phyloP scores from a whole-genome alignment of 257 asterid species.

The Orobanche coerulescens region DNA sequence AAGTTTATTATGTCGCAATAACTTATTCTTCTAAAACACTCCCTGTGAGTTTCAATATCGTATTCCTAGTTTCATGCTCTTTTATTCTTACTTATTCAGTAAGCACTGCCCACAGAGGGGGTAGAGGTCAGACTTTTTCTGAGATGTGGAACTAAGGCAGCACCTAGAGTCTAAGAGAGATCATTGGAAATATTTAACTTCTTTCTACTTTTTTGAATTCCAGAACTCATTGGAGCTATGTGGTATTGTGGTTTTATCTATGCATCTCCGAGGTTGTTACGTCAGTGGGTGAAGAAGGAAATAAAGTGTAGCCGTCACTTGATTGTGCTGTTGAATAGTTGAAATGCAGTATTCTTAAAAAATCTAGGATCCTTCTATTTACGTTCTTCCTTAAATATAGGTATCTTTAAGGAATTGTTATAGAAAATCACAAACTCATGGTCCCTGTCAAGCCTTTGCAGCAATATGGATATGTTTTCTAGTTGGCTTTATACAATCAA shows the following conservation, averaged over 20 bases:
- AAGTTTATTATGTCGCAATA: not conserved
- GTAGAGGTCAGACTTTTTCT: not conserved
- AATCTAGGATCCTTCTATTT: not conserved
- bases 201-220: not conserved
- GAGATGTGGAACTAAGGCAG: not conserved
- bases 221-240: not conserved
- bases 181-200: not conserved
- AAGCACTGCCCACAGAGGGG: not conserved
- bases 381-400: not conserved
- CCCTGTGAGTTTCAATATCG: not conserved
- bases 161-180: not conserved
- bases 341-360: not conserved
- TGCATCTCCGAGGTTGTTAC: not conserved
- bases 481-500: no score
- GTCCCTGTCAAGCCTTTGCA: no score
- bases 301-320: not conserved
- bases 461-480: no score
- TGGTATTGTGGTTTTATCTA: not conserved
- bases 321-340: not conserved
- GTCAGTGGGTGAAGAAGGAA: slow-evolving; percentile 9
- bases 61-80: not conserved
- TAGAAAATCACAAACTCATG: no score
- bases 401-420: not conserved
- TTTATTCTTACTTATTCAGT: not conserved
- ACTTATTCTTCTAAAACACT: not conserved